Conservation (phyloP, 495 filamentous ascomycete species). For the Hypomontagnella submonticulosa region DNA sequence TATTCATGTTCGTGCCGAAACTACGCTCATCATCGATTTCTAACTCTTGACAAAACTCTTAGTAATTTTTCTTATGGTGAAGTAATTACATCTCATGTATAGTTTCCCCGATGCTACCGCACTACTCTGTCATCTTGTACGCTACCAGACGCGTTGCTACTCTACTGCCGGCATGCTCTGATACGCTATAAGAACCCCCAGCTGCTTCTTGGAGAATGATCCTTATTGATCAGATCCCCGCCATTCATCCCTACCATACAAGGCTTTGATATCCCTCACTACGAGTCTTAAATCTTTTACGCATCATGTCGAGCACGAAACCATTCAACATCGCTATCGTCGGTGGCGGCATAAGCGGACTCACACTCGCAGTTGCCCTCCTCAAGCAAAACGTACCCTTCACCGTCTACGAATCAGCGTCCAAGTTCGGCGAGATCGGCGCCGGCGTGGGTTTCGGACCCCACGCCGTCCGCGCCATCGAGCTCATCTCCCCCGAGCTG, state of each 20-base stretch:
- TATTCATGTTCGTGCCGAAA: not conserved
- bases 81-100: slow-evolving; percentile 1
- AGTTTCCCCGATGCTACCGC: slow-evolving; percentile 11
- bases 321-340: slow-evolving; percentile 61
- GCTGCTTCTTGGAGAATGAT: not conserved
- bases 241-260: not conserved
- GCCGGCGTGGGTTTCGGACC: slow-evolving; percentile 71
- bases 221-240: not conserved
- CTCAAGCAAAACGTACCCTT: slow-evolving; percentile 53
- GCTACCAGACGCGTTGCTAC: not conserved
- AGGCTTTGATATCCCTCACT: not conserved
- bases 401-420: slow-evolving; percentile 65
- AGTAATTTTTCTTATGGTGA: slow-evolving; percentile 11
- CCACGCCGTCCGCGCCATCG: slow-evolving; percentile 68
- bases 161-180: not conserved
- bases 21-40: not conserved
- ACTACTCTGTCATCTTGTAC: not conserved
- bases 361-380: slow-evolving; percentile 61
- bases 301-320: slow-evolving; percentile 30
- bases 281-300: not conserved
- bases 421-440: slow-evolving; percentile 65
- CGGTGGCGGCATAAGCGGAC: slow-evolving; percentile 66
- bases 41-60: slow-evolving; percentile 12
- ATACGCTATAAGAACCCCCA: slow-evolving; percentile 4
- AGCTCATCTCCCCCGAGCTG: slow-evolving; percentile 60